Base-by-base conservation (phyloP, 2,329 filamentous ascomycete genomes). In the Pleomassaria siparia region DNA sequence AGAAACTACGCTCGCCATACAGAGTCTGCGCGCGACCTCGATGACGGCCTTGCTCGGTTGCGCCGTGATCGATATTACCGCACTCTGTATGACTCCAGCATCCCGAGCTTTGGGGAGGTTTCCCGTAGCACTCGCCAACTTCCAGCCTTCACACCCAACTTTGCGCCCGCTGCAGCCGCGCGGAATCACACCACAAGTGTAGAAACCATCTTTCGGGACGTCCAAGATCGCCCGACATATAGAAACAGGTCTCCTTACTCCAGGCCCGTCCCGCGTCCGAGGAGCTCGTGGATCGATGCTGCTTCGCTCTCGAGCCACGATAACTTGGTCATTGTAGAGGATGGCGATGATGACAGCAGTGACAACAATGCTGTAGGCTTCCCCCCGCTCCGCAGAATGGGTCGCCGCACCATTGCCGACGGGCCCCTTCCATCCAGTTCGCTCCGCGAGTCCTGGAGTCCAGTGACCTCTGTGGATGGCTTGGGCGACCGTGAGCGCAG, bases 401-500 rank as follows among this genome's bases (percentile, higher is more conserved):
- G 67, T 47, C 65, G 67, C 47, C 65, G 69, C 47, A 67, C 59
- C 37, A 69, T 71, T 35, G 60, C 62, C 15, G 64, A 71, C 47
- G 65, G 66, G 1, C 66, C 67, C 1, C 49, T 70, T 25, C 69
- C 70, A 13, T 53, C 60, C 8, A 71, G 67, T 51, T 70, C 69
- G 20, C 54, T 70, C 29, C 66, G 67, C 47, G 67, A 71, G 48
- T 69, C 67, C 10, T 70, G 68, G 67, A 69, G 67, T 36, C 67
- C 68, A 6, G 56, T 58, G 2, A 57, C 63, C 44, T 61, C 58
- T 2, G 53, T 87, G 1, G 86, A 95, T 69, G 90, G 90, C 3
- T 80, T 96, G 13, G 91, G 90, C 29, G 90, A 96, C 70, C 87
- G 91, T 49, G 83, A 89, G 53, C 84, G 90, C 58, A 95, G 90